Evolutionary conservation across 2,329 filamentous ascomycete genomes (phyloP).

Genomic region (Calonectria hongkongensis): DNA sequence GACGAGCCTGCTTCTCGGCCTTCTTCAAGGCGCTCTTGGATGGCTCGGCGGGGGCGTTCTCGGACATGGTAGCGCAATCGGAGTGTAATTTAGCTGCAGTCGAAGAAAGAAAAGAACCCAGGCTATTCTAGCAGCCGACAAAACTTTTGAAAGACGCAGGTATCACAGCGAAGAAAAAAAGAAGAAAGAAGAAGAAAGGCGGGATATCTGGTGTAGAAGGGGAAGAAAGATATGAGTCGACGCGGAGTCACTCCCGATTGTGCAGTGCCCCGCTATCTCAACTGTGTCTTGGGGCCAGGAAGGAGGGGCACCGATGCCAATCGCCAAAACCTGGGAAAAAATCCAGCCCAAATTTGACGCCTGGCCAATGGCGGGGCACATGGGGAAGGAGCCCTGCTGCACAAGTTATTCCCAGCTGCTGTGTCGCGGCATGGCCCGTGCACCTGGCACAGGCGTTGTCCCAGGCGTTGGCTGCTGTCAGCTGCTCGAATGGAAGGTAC

Average conservation of each 20-base stretch:
- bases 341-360: slow-evolving; percentile 51
- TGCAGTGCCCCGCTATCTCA: slow-evolving; percentile 54
- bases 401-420: slow-evolving; percentile 26
- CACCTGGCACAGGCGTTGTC: slow-evolving; percentile 10
- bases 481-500: slow-evolving; percentile 15
- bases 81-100: slow-evolving; percentile 15
- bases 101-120: slow-evolving; percentile 29
- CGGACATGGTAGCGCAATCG: slow-evolving; percentile 55
- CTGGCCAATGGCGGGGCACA: slow-evolving; percentile 50
- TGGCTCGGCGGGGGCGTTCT: slow-evolving; percentile 58
- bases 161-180: slow-evolving; percentile 43
- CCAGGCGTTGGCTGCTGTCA: neutral
- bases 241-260: slow-evolving; percentile 47
- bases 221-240: slow-evolving; percentile 52
- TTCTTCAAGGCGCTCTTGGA: slow-evolving; percentile 81
- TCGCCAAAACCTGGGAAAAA: slow-evolving; percentile 50
- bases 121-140: slow-evolving; percentile 33
- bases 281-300: slow-evolving; percentile 35
- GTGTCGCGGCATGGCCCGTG: slow-evolving; percentile 44
- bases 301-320: slow-evolving; percentile 50
- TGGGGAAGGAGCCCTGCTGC: slow-evolving; percentile 38
- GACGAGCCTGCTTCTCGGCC: slow-evolving; percentile 78
- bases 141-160: slow-evolving; percentile 40
- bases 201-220: slow-evolving; percentile 42
- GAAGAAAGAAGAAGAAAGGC: slow-evolving; percentile 41